These are phyloP conservation scores for Fusarium verticillioides DNA, from an alignment of 2,329 filamentous ascomycete species.

Conservation along the genomic window DNA sequence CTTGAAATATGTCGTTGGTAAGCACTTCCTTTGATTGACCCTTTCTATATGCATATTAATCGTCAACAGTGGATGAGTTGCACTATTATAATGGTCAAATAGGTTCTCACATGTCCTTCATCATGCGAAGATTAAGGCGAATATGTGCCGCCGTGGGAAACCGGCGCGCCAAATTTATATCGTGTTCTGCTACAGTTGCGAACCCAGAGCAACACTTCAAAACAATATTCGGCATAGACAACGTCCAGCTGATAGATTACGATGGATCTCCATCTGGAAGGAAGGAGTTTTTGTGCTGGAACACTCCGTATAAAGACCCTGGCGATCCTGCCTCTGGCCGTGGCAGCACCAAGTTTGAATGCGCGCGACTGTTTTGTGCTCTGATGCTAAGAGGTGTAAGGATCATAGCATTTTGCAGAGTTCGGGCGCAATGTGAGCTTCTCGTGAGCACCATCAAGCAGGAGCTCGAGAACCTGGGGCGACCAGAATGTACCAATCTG, in stretches of 20 bases:
- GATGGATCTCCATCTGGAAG: constrained; percentile 90
- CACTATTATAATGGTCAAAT: constrained; percentile 97
- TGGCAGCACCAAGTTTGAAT: constrained; percentile 83
- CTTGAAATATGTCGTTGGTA: constrained; percentile 84
- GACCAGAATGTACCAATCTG: constrained; percentile 77
- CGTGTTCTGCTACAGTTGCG: constrained; percentile 94
- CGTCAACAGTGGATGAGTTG: constrained; percentile 75
- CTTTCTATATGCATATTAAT: constrained; percentile 8
- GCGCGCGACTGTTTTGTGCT: constrained; percentile 90
- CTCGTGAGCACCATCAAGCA: constrained; percentile 82
- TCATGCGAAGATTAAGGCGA: constrained; percentile 88
- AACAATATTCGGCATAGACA: constrained; percentile 88
- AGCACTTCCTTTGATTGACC: constrained; percentile 33
- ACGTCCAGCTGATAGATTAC: constrained; percentile 85
- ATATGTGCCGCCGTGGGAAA: constrained; percentile 94
- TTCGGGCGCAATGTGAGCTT: constrained; percentile 89
- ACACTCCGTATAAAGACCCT: constrained; percentile 93
- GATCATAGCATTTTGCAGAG: constrained; percentile 91
- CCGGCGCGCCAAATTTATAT: constrained; percentile 85
- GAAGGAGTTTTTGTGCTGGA: constrained; percentile 98
- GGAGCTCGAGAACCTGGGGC: constrained; percentile 78
- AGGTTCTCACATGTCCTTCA: constrained; percentile 91
- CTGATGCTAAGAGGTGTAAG: constrained; percentile 88
- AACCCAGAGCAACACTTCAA: constrained; percentile 93
- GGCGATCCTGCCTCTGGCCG: constrained; percentile 87